phyloP scores from a whole-genome alignment of 495 filamentous ascomycete species.

The Massariosphaeria phaeospora region DNA sequence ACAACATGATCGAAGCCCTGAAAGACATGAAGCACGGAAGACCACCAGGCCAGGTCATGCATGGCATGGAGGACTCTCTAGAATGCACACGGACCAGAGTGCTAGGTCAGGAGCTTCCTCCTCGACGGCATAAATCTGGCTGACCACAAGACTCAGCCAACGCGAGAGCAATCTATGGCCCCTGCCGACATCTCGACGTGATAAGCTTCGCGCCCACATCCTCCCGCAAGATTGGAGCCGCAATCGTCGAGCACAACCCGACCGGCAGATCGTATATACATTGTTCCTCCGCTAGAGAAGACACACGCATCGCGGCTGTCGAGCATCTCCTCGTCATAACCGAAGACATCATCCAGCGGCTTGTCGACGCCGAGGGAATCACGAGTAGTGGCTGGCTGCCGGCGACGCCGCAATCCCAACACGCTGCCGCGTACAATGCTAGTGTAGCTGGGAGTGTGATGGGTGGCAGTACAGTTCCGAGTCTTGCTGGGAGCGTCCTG shows the following conservation, averaged over 20 bases:
- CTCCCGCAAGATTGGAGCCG: constrained; percentile 24
- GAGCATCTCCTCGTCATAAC: constrained; percentile 32
- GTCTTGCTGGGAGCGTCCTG: constrained; percentile 4
- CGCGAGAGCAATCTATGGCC: constrained; percentile 29
- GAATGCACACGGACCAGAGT: constrained; percentile 21
- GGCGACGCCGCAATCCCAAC: constrained; percentile 15
- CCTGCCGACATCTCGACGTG: constrained; percentile 25
- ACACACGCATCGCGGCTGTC: constrained; percentile 16
- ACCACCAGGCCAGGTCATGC: constrained; percentile 21
- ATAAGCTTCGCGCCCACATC: constrained; percentile 21
- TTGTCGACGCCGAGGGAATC: constrained; percentile 27
- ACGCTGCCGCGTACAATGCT: constrained; percentile 9
- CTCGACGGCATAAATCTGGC: background rate
- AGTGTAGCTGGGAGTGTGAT: constrained; percentile 7
- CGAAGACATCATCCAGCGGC: constrained; percentile 18
- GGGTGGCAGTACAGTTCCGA: background rate
- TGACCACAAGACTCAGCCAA: constrained; percentile 12
- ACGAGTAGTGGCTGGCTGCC: constrained; percentile 27
- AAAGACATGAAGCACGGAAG: constrained; percentile 27
- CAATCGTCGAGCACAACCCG: constrained; percentile 28
- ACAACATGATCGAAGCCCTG: constrained; percentile 26
- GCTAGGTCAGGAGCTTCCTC: constrained; percentile 9
- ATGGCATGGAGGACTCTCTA: constrained; percentile 25
- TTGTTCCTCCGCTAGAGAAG: constrained; percentile 24
- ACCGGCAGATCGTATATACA: constrained; percentile 29